phyloP scores from a whole-genome alignment of 2,329 filamentous ascomycete genomes.

The Diaporthe sp. region DNA sequence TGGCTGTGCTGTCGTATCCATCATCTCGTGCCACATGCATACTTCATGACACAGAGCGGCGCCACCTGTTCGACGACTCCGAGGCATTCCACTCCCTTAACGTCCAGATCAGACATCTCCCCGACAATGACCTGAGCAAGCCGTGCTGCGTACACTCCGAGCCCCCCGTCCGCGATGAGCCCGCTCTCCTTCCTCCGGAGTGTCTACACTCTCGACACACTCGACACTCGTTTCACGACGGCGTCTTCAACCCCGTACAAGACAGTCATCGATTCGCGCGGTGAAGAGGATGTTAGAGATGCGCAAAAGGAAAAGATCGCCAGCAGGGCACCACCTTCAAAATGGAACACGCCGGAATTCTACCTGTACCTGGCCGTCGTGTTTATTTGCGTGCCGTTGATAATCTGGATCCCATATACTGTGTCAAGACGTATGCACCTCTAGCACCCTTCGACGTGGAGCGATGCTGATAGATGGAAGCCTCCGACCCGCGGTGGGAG shows the following conservation, averaged over 20 bases:
- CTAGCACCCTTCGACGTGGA: too few species aligned
- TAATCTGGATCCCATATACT: constrained; percentile 91
- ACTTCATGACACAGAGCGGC: not conserved
- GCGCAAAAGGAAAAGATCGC: constrained; percentile 59
- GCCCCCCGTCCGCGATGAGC: constrained; percentile 38
- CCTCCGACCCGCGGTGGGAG: constrained; percentile 83
- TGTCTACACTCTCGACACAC: constrained; percentile 64
- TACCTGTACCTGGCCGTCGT: constrained; percentile 83
- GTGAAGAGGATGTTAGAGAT: constrained; percentile 58
- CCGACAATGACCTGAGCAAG: constrained; percentile 38
- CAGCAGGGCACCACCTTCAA: constrained; percentile 69
- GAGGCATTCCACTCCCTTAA: not conserved
- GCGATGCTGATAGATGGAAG: constrained; percentile 60
- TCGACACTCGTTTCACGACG: constrained; percentile 68
- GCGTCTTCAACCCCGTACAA: constrained; percentile 78
- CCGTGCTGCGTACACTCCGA: not conserved
- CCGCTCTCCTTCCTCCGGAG: constrained; percentile 64
- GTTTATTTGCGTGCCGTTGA: constrained; percentile 77
- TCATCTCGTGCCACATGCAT: not conserved
- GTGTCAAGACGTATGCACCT: constrained; percentile 81
- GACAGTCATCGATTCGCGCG: constrained; percentile 66
- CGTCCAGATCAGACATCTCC: not conserved
- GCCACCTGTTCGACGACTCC: not conserved
- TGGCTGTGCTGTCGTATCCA: constrained; percentile 24
- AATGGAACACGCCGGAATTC: constrained; percentile 92